These are phyloP conservation scores for Boletus mariae DNA, from an alignment of 1,284 basidiomycete genomes.

Conservation along the genomic window DNA sequence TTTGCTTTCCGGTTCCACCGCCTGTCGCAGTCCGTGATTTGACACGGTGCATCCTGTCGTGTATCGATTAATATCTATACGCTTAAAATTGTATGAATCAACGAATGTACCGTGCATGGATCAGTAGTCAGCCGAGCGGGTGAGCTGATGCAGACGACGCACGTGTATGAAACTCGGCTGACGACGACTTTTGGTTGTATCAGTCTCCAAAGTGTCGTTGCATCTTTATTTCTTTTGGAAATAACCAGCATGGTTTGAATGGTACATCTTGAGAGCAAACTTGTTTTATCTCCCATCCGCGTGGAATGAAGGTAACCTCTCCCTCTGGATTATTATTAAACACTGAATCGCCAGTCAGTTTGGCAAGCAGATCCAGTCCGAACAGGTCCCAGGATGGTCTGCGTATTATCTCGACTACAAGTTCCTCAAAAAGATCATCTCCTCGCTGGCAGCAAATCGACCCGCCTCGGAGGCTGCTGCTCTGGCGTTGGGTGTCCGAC, in stretches of 20 bases:
- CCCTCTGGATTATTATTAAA: neutral
- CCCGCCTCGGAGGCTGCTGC: conserved; percentile 87
- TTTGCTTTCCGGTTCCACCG: neutral
- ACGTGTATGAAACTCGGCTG: conserved; percentile 23
- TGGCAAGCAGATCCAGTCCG: conserved; percentile 95
- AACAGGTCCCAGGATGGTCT: conserved; percentile 98
- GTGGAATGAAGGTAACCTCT: conserved; percentile 30
- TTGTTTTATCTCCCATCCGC: conserved; percentile 9
- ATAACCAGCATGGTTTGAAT: conserved; percentile 30
- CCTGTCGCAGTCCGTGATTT: conserved; percentile 10
- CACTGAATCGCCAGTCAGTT: conserved; percentile 56
- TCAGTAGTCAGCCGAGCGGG: neutral
- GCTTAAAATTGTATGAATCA: neutral
- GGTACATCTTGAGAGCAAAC: conserved; percentile 5
- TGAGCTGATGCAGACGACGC: conserved; percentile 8
- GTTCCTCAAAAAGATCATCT: conserved; percentile 97
- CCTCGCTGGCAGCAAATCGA: conserved; percentile 90
- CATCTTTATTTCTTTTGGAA: conserved; percentile 10
- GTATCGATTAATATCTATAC: neutral
- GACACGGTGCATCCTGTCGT: neutral
- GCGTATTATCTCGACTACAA: conserved; percentile 98
- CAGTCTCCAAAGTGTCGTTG: conserved; percentile 15
- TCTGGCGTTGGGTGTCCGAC: conserved; percentile 80
- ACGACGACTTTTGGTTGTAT: neutral
- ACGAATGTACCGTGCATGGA: neutral